Base-by-base conservation (phyloP, 192 early-diverging fungal species). In the Funneliformis geosporum region DNA sequence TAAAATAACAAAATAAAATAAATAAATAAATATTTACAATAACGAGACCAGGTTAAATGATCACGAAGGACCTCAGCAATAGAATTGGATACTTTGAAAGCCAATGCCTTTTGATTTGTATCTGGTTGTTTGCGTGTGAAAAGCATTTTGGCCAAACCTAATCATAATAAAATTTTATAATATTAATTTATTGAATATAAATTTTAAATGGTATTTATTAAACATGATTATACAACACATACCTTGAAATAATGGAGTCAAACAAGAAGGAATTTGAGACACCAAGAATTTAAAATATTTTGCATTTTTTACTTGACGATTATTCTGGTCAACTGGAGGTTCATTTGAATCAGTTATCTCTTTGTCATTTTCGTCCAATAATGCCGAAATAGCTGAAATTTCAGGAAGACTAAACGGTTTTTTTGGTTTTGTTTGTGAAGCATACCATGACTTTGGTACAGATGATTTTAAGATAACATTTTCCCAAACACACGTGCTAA, bases 391-490 rank as follows among this genome's bases (percentile, higher is more conserved):
- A 44, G 67, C 21, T n/a, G 67, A 40, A 42, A 42, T n/a, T 69
- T 69, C 67, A 2, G 76, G 60, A 2, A 44, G 28, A 70, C 11
- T 79, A 47, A 70, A 66, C 12, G 69, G 40, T 62, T 86, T 88
- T 68, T 82, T 90, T 27, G 64, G 55, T 65, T 80, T 86, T 39
- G 82, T 82, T 42, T 62, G 82, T 21, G 82, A 82, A 27, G 86
- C 84, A 83, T 93, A 92, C 94, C 94, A 95, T n/a, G 84, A 62
- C 78, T 88, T 86, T 8, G 91, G 93, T 10, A 95, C 85, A 8
- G 83, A 62, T 21, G 82, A 84, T 50, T 89, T 91, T 40, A 94
- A 76, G 4, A 88, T 65, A 39, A 91, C 79, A 60, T 85, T 89
- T 79, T 96, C 92, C 87, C 90, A 92, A 0, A 91, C 75, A 76